Percentiles rank a stretch among this genome's conserved stretches.
These are phyloP conservation scores for Heterobasidion annosum DNA, from an alignment of 1,284 basidiomycete genomes.

Conservation along the genomic window DNA sequence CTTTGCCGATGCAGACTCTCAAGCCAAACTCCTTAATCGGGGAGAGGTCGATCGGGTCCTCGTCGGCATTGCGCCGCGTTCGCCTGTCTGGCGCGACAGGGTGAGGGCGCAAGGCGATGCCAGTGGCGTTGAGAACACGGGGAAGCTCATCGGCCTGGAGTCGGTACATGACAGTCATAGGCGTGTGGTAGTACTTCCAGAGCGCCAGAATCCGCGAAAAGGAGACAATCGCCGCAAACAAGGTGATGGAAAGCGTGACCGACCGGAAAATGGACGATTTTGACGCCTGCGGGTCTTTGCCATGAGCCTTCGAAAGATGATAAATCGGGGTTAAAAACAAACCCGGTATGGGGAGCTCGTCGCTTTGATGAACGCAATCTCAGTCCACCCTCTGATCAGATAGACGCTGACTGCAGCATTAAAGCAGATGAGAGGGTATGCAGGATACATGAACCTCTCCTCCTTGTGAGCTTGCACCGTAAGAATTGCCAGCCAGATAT, in stretches of 20 bases:
- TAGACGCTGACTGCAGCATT: constrained; percentile 87
- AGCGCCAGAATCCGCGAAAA: constrained; percentile 74
- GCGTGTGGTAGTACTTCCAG: constrained; percentile 87
- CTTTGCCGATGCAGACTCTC: constrained; percentile 85
- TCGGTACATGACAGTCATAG: constrained; percentile 65
- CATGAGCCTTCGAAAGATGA: neutral
- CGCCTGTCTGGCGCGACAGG: constrained; percentile 27
- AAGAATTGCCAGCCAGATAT: constrained; percentile 83
- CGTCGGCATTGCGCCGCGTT: constrained; percentile 29
- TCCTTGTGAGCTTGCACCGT: constrained; percentile 90
- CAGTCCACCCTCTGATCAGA: constrained; percentile 79
- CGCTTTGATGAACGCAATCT: constrained; percentile 60
- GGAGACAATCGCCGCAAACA: constrained; percentile 62
- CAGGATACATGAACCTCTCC: constrained; percentile 96
- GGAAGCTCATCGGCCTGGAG: constrained; percentile 81
- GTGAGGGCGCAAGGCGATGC: constrained; percentile 32
- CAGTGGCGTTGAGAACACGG: constrained; percentile 65
- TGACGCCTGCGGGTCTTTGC: constrained; percentile 49
- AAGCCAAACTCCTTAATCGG: constrained; percentile 67
- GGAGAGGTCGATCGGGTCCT: constrained; percentile 59
- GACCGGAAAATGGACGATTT: constrained; percentile 67
- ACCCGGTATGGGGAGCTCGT: constrained; percentile 84
- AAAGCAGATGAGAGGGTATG: constrained; percentile 87
- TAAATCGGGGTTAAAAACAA: constrained; percentile 15
- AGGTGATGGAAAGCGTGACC: constrained; percentile 65